Conservation (phyloP, 179 eudicot genomes). For the Spinacia oleracea region DNA sequence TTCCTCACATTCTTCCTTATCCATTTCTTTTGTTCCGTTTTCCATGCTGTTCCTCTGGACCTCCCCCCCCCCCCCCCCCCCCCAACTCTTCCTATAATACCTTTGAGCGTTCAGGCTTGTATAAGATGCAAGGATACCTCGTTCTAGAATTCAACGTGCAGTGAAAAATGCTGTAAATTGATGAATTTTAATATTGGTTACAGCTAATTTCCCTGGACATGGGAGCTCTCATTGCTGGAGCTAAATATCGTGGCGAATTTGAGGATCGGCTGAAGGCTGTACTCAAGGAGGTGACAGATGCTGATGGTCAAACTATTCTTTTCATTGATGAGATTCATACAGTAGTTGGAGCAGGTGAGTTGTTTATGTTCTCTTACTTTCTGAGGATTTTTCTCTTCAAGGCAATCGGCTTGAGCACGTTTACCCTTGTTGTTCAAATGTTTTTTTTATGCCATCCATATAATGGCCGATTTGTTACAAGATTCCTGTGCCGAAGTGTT, state of each 20-base stretch:
- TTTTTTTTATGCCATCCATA: not conserved
- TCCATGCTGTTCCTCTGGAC: not conserved
- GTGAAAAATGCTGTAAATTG: not conserved
- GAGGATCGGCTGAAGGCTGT: slow-evolving; percentile 97
- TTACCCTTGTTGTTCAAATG: not conserved
- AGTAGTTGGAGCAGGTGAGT: slow-evolving; percentile 94
- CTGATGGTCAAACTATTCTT: slow-evolving; percentile 89
- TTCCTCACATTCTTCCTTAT: not conserved
- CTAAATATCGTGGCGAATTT: slow-evolving; percentile 95
- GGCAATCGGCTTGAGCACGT: not conserved
- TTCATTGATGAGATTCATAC: slow-evolving; percentile 98
- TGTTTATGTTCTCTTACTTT: slow-evolving; percentile 8
- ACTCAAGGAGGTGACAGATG: slow-evolving; percentile 88
- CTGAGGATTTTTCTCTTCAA: not conserved
- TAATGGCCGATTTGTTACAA: not conserved
- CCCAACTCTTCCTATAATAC: not conserved
- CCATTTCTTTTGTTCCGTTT: not conserved
- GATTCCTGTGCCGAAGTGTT: not conserved
- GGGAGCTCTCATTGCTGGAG: slow-evolving; percentile 99
- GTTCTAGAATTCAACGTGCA: not conserved
- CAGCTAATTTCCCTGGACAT: slow-evolving; percentile 96
- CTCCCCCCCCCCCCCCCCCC: not conserved
- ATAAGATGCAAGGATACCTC: not conserved
- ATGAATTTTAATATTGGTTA: slow-evolving; percentile 10
- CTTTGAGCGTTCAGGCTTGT: not conserved